Percentiles rank a stretch among this genome's conserved stretches.
Evolutionary conservation across 2,329 filamentous ascomycete genomes (phyloP).

Genomic region (Didymosphaeria variabile): DNA sequence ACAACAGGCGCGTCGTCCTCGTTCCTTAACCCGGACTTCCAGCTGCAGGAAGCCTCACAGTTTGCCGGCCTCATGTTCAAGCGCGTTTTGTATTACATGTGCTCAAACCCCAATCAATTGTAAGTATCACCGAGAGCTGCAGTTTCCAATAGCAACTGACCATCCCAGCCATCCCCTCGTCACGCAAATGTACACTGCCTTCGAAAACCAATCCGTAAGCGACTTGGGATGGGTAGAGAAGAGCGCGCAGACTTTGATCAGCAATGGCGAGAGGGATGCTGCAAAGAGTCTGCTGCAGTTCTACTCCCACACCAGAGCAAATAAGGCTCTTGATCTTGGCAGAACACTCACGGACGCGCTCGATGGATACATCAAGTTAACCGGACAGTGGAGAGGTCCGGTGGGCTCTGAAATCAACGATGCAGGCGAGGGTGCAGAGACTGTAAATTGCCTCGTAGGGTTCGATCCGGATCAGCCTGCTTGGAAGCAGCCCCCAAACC

Average conservation of each 20-base stretch:
- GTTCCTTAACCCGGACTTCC: constrained; percentile 46
- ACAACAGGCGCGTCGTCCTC: constrained; percentile 44
- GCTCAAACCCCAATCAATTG: constrained; percentile 31
- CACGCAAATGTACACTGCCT: constrained; percentile 36
- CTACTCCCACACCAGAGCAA: constrained; percentile 36
- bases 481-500: background rate
- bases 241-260: constrained; percentile 29
- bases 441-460: constrained; percentile 41
- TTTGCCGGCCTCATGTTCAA: constrained; percentile 42
- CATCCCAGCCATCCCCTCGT: constrained; percentile 31
- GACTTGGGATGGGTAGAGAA: constrained; percentile 37
- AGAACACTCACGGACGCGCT: constrained; percentile 37
- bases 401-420: constrained; percentile 37
- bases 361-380: constrained; percentile 37
- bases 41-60: constrained; percentile 39
- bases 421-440: constrained; percentile 37
- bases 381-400: constrained; percentile 31
- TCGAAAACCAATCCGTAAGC: constrained; percentile 35
- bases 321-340: constrained; percentile 36
- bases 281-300: constrained; percentile 34
- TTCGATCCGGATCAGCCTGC: constrained; percentile 37
- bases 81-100: constrained; percentile 42
- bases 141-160: no score
- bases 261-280: constrained; percentile 26
- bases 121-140: no score